A percentile compares a stretch with the other conserved stretches of the same genome.
phyloP scores from a whole-genome alignment of 495 filamentous ascomycete species.

The Penicillium pancosmium region DNA sequence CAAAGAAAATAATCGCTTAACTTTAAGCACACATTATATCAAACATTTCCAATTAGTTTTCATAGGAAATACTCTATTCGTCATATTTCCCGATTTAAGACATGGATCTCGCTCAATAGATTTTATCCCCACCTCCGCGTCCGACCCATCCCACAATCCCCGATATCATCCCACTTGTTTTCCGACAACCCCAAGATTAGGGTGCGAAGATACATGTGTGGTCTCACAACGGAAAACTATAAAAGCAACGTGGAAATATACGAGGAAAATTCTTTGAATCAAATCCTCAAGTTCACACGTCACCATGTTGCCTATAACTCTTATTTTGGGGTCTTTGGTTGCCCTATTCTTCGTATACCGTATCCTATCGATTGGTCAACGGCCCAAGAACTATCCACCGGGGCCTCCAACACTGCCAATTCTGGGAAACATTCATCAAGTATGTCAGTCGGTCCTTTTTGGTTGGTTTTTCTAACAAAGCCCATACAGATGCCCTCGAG shows the following conservation, averaged over 20 bases:
- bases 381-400: slow-evolving; percentile 35
- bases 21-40: too few species aligned
- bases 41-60: too few species aligned
- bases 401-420: slow-evolving; percentile 41
- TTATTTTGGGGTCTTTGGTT: slow-evolving; percentile 7
- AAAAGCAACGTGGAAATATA: background rate
- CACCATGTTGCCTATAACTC: slow-evolving; percentile 16
- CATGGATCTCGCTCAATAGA: background rate
- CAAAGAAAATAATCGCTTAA: too few species aligned
- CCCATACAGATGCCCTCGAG: slow-evolving; percentile 18
- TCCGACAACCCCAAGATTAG: background rate
- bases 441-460: background rate
- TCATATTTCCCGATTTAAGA: too few species aligned
- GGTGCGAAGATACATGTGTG: background rate
- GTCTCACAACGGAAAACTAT: background rate
- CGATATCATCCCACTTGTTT: background rate
- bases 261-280: too few species aligned
- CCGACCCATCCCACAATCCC: slow-evolving; percentile 4
- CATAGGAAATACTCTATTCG: background rate
- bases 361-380: slow-evolving; percentile 23
- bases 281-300: background rate
- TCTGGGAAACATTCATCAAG: slow-evolving; percentile 40
- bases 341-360: slow-evolving; percentile 14
- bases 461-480: background rate
- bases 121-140: slow-evolving; percentile 18